Evolutionary conservation across 495 filamentous ascomycete genomes (phyloP).

Genomic region (Viridothelium virens): DNA sequence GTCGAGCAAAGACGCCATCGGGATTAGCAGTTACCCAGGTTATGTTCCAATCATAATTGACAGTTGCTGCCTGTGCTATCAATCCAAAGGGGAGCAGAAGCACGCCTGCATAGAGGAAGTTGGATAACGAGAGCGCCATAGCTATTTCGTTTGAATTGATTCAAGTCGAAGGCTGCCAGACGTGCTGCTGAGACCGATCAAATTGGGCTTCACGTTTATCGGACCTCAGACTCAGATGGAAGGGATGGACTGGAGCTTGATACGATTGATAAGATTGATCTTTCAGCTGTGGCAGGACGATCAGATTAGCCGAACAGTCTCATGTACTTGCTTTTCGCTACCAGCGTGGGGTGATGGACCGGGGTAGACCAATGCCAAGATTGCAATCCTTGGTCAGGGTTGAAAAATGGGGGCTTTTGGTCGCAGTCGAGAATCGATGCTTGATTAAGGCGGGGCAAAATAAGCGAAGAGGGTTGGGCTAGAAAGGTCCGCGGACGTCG

Average conservation of each 20-base stretch:
- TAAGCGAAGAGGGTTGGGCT: neutral
- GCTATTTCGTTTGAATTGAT: slow-evolving; percentile 11
- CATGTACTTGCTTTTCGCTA: slow-evolving; percentile 1
- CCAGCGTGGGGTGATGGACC: neutral
- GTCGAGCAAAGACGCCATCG: slow-evolving; percentile 59
- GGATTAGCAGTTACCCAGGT: slow-evolving; percentile 76
- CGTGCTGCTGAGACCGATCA: neutral
- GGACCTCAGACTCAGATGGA: neutral
- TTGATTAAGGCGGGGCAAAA: neutral
- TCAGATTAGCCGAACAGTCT: neutral
- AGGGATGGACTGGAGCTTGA: neutral
- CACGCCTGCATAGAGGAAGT: slow-evolving; percentile 31
- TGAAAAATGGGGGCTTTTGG: neutral
- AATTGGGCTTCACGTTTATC: neutral
- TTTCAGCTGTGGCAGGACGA: neutral
- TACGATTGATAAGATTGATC: slow-evolving; percentile 24
- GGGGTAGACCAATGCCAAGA: neutral
- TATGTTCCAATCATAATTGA: slow-evolving; percentile 71
- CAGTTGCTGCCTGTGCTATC: slow-evolving; percentile 49
- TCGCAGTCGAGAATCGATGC: neutral
- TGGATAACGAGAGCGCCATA: slow-evolving; percentile 38
- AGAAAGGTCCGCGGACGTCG: neutral
- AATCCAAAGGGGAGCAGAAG: slow-evolving; percentile 33
- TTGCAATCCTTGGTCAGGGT: neutral
- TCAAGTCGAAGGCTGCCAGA: neutral